phyloP scores from a whole-genome alignment of 148 eudicot species.

The Nepenthes gracilis region DNA sequence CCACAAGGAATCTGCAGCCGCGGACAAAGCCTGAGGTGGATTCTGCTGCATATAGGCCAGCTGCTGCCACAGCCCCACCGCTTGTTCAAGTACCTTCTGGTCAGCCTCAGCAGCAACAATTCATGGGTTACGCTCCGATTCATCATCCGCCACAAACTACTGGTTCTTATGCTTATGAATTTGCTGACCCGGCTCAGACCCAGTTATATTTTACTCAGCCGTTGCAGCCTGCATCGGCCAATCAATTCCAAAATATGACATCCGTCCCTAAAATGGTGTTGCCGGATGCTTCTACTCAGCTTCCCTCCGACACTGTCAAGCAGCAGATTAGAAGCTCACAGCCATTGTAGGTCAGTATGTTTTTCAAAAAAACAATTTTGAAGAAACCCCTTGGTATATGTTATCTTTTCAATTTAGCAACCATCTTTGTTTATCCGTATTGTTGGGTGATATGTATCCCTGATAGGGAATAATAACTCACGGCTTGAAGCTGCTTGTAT shows the following conservation, averaged over 20 bases:
- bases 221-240: constrained; percentile 39
- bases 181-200: constrained; percentile 41
- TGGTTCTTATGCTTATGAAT: constrained; percentile 57
- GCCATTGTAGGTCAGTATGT: constrained; percentile 32
- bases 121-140: constrained; percentile 45
- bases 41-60: constrained; percentile 40
- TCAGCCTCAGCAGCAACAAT: constrained; percentile 42
- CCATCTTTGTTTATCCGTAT: constrained; percentile 5
- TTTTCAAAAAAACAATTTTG: constrained; percentile 44
- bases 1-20: constrained; percentile 22
- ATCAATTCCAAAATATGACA: constrained; percentile 56
- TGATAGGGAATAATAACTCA: not conserved
- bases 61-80: constrained; percentile 20
- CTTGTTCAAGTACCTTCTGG: constrained; percentile 38
- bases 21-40: constrained; percentile 41
- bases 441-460: not conserved
- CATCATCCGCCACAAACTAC: constrained; percentile 39
- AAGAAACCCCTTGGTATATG: constrained; percentile 23
- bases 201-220: constrained; percentile 61
- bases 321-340: constrained; percentile 26
- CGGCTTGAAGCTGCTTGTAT: not conserved
- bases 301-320: constrained; percentile 35
- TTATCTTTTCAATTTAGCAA: constrained; percentile 16
- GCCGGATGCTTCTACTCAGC: constrained; percentile 46
- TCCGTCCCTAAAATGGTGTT: constrained; percentile 21